Percentiles rank a stretch among this genome's conserved stretches.
Evolutionary conservation across 257 asterid genomes (phyloP).

Genomic region (Scutellaria barbata): DNA sequence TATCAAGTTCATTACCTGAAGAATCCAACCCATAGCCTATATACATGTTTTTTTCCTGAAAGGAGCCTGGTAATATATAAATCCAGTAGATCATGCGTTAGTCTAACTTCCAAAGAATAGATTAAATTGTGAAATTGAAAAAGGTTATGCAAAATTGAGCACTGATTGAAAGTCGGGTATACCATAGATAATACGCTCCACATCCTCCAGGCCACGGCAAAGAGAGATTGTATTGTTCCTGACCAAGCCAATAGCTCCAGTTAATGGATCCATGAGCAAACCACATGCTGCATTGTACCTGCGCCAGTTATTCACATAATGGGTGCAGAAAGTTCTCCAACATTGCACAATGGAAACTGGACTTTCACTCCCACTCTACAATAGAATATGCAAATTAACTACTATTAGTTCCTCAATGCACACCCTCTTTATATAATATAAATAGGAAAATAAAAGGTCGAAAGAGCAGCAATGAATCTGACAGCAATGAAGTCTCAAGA

Average conservation of each 20-base stretch:
- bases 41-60: constrained; percentile 49
- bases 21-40: constrained; percentile 45
- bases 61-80: constrained; percentile 57
- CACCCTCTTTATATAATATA: constrained; percentile 33
- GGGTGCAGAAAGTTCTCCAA: constrained; percentile 75
- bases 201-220: constrained; percentile 79
- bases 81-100: constrained; percentile 33
- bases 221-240: constrained; percentile 74
- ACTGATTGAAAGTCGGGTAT: constrained; percentile 28
- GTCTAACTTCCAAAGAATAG: constrained; percentile 27
- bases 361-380: constrained; percentile 67
- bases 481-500: background rate
- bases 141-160: constrained; percentile 33
- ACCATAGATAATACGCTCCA: constrained; percentile 79
- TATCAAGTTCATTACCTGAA: constrained; percentile 56
- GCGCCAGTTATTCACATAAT: constrained; percentile 75
- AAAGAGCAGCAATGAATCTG: constrained; percentile 4
- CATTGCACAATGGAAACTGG: constrained; percentile 70
- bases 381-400: constrained; percentile 40
- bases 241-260: constrained; percentile 79
- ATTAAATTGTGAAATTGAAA: constrained; percentile 23
- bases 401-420: constrained; percentile 26
- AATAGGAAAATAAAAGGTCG: background rate
- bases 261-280: constrained; percentile 71
- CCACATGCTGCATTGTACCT: constrained; percentile 74